Evolutionary conservation across 495 filamentous ascomycete genomes (phyloP), one percentile per base, ranked within the genome.

Genomic region (Articulospora tetracladia): DNA sequence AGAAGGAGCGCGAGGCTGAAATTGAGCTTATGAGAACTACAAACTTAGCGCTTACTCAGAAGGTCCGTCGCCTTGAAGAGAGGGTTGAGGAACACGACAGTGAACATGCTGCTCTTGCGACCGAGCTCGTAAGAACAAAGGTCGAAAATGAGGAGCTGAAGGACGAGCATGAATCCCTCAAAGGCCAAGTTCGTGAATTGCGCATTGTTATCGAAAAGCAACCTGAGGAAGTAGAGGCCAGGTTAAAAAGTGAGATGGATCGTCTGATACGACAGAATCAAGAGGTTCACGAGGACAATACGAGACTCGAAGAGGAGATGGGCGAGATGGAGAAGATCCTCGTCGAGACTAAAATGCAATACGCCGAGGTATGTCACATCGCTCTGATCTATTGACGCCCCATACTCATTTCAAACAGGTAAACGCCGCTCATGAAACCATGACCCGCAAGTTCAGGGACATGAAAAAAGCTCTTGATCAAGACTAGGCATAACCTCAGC

Each of bases 261-360:
- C 83, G 89, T 15, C 85, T 97, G 66, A 93, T 98, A 86, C 85
- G 91, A 70, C 84, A 92, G 56, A 98, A 98, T 68, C 80, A 88
- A 26, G 93, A 95, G 67, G 93, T 98, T 19, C 93, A 97, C 68
- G 92, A 96, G 53, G 92, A 97, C 77, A 98, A 97, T 65, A 82
- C 89, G 54, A 79, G 76, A 32, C 77, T 99, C 66, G 92, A 97
- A 71, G 96, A 96, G 73, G 87, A 91, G 68, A 84, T 95, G 82
- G 83, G 83, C 28, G 94, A 97, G 58, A 94, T 99, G 82, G 94
- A 98, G 79, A 92, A 93, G 73, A 86, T 87, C 67, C 74, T 99
- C 49, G 95, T 99, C 59, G 83, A 88, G 66, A 92, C 92, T 1
- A 99, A 99, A 81, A 91, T 99, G 92, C 81, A 83, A 65, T 89